Percentiles rank a stretch among this genome's conserved stretches.
Evolutionary conservation across 2,329 filamentous ascomycete genomes (phyloP).

Genomic region (Pyrenochaeta sp.): DNA sequence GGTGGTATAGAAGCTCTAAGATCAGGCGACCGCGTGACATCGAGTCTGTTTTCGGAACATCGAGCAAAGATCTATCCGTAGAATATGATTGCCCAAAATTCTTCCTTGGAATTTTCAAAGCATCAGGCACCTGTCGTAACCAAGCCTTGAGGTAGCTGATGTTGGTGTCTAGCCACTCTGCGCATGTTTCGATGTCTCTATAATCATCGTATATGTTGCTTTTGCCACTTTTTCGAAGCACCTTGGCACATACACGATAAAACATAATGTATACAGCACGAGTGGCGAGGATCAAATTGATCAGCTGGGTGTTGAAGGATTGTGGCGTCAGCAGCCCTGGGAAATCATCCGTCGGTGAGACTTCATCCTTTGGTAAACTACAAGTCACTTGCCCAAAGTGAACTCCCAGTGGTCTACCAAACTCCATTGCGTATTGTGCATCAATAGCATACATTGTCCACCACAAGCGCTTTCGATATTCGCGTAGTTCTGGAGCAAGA

Average conservation of each 20-base stretch:
- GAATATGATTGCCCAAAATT: constrained; percentile 20
- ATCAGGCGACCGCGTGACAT: constrained; percentile 19
- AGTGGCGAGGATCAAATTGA: constrained; percentile 45
- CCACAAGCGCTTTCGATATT: constrained; percentile 58
- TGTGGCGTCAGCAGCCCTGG: neutral
- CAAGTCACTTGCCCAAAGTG: constrained; percentile 45
- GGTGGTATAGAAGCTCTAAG: constrained; percentile 38
- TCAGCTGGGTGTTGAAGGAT: constrained; percentile 48
- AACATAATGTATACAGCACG: constrained; percentile 47
- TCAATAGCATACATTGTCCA: constrained; percentile 58
- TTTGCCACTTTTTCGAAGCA: constrained; percentile 18
- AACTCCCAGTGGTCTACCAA: constrained; percentile 55
- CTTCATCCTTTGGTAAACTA: constrained; percentile 46
- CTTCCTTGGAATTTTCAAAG: constrained; percentile 30
- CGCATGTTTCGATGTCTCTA: constrained; percentile 37
- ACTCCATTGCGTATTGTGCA: constrained; percentile 55
- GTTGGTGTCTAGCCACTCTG: constrained; percentile 36
- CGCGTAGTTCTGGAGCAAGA: constrained; percentile 44
- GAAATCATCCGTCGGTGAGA: neutral
- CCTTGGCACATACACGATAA: constrained; percentile 37
- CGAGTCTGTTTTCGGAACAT: constrained; percentile 8
- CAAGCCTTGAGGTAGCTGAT: constrained; percentile 40
- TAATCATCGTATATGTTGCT: constrained; percentile 42
- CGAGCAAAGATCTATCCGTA: constrained; percentile 18
- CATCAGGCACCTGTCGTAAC: constrained; percentile 47